These are phyloP conservation scores for Microsporum audouinii DNA, from an alignment of 2,329 filamentous ascomycete genomes.

Conservation along the genomic window DNA sequence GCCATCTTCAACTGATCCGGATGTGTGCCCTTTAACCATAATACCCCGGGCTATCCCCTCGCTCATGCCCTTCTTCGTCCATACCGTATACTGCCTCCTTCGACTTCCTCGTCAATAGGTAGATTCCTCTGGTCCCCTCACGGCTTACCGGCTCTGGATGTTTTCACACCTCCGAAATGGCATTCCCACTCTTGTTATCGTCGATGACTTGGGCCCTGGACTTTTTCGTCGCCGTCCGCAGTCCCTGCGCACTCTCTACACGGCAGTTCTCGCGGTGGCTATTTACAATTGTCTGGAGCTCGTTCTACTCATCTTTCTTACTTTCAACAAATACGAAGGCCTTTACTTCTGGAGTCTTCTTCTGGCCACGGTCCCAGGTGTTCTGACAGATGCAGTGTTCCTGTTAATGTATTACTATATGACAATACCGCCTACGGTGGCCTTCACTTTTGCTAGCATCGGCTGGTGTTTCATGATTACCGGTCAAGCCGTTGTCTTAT, in stretches of 20 bases:
- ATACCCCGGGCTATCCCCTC: neutral
- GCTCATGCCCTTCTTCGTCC: neutral
- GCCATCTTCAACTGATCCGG: neutral
- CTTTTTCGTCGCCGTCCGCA: neutral
- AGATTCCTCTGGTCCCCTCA: neutral
- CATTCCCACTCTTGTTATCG: neutral
- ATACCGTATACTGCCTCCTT: too few species aligned
- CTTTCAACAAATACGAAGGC: constrained; percentile 35
- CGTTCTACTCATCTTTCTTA: constrained; percentile 34
- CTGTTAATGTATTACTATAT: neutral
- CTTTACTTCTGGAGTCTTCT: constrained; percentile 40
- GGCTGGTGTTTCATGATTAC: constrained; percentile 39
- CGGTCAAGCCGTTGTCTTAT: constrained; percentile 40
- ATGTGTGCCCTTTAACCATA: neutral
- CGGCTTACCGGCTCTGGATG: neutral
- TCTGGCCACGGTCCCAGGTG: constrained; percentile 27
- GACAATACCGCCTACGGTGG: neutral
- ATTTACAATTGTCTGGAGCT: constrained; percentile 26
- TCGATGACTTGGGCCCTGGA: neutral
- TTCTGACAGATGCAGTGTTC: constrained; percentile 26
- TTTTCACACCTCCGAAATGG: neutral
- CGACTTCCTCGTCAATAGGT: too few species aligned
- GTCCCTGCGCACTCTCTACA: neutral
- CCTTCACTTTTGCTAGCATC: neutral
- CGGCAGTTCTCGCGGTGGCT: neutral